Evolutionary conservation across 768 basidiomycete species (phyloP).

Genomic region (Rhizopogon rudus): DNA sequence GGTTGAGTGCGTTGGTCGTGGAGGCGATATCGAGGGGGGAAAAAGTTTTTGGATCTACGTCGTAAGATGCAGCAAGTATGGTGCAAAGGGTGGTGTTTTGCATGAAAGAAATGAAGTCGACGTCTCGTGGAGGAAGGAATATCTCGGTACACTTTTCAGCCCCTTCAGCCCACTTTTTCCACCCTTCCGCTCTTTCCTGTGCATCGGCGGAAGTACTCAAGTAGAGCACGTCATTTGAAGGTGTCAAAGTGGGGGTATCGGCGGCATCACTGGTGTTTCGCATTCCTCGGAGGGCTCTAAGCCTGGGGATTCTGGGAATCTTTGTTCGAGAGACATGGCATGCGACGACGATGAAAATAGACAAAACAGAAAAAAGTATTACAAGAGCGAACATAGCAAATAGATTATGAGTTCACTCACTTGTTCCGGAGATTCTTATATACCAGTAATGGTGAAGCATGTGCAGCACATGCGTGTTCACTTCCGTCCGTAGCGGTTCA

Average conservation of each 20-base stretch:
- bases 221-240: too few species aligned
- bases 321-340: background rate
- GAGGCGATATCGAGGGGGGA: conserved; percentile 26
- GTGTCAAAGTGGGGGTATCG: too few species aligned
- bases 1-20: conserved; percentile 34
- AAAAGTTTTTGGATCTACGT: conserved; percentile 21
- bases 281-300: too few species aligned
- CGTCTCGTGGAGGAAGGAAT: conserved; percentile 6
- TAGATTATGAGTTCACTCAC: background rate
- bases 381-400: background rate
- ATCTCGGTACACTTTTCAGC: background rate
- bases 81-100: conserved; percentile 40
- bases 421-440: too few species aligned
- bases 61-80: conserved; percentile 36
- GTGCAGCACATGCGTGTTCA: too few species aligned
- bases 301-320: background rate
- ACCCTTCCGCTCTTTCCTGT: too few species aligned
- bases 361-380: background rate
- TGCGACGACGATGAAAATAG: background rate
- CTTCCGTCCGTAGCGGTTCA: too few species aligned
- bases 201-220: background rate
- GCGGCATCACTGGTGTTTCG: too few species aligned
- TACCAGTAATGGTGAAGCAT: too few species aligned
- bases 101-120: conserved; percentile 35
- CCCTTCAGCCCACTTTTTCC: background rate